phyloP scores from a whole-genome alignment of 1,139 yeast genomes.

The Blastobotrys arbuscula region DNA sequence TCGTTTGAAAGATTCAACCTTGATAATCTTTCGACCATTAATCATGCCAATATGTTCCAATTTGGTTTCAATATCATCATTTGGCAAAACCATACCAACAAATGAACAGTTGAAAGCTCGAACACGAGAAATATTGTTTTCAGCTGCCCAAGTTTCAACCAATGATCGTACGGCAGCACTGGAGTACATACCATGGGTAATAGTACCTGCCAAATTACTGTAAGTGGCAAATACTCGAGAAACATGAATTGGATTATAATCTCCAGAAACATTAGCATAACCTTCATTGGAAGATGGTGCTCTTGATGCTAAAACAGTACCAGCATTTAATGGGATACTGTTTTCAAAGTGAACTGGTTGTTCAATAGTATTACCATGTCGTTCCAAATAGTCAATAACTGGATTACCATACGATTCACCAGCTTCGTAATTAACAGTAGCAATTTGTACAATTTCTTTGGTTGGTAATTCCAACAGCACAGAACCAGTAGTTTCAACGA shows the following conservation, averaged over 20 bases:
- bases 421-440: slow-evolving; percentile 82
- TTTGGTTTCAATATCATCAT: slow-evolving; percentile 79
- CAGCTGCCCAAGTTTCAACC: slow-evolving; percentile 99
- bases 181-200: slow-evolving; percentile 98
- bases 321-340: slow-evolving; percentile 78
- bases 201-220: slow-evolving; percentile 93
- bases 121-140: slow-evolving; percentile 91
- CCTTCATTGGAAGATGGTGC: slow-evolving; percentile 90
- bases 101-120: slow-evolving; percentile 89
- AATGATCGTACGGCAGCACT: slow-evolving; percentile 91
- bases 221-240: slow-evolving; percentile 90
- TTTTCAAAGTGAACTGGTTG: slow-evolving; percentile 90
- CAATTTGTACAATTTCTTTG: slow-evolving; percentile 84
- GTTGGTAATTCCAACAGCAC: slow-evolving; percentile 87
- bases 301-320: slow-evolving; percentile 63
- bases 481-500: slow-evolving; percentile 80
- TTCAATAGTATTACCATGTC: slow-evolving; percentile 92
- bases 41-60: slow-evolving; percentile 98
- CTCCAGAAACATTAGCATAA: slow-evolving; percentile 96
- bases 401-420: slow-evolving; percentile 96
- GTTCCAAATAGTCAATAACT: slow-evolving; percentile 83
- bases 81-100: slow-evolving; percentile 97
- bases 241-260: slow-evolving; percentile 96
- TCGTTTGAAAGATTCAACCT: slow-evolving; percentile 81
- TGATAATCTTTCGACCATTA: slow-evolving; percentile 95